A percentile compares a stretch with the other conserved stretches of the same genome.
Conservation (phyloP, 2,329 filamentous ascomycete genomes). For the Arachnomyces sp. region DNA sequence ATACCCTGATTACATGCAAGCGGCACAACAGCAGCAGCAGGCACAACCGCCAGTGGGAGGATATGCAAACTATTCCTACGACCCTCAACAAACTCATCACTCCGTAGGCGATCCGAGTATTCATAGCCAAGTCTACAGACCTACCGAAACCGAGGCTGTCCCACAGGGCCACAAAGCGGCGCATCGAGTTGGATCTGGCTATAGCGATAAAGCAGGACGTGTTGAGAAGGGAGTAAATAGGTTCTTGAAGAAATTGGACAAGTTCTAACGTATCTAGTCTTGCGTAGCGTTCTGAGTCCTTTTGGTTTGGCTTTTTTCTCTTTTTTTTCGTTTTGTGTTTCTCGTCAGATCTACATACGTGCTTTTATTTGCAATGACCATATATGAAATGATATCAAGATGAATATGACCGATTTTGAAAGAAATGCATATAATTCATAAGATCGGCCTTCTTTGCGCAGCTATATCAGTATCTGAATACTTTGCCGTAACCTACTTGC, state of each 20-base stretch:
- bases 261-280: slow-evolving; percentile 6
- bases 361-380: no score
- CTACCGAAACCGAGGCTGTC: slow-evolving; percentile 35
- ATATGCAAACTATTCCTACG: slow-evolving; percentile 22
- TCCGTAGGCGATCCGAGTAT: slow-evolving; percentile 26
- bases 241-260: slow-evolving; percentile 30
- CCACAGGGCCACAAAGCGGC: slow-evolving; percentile 29
- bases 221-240: slow-evolving; percentile 28
- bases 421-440: no score
- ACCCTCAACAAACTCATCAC: slow-evolving; percentile 14
- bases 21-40: slow-evolving; percentile 10
- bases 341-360: no score
- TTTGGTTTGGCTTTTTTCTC: no score
- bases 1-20: background rate
- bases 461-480: no score
- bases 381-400: no score
- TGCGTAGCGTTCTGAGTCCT: no score
- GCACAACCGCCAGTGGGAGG: background rate
- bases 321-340: no score
- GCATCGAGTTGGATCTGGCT: slow-evolving; percentile 15
- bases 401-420: no score
- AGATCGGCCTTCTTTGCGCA: no score
- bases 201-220: slow-evolving; percentile 21
- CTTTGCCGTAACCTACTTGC: no score
- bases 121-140: slow-evolving; percentile 40